Evolutionary conservation across 768 basidiomycete species (phyloP), one percentile per base, ranked within the genome.

Genomic region (Tylopilus intermedius): DNA sequence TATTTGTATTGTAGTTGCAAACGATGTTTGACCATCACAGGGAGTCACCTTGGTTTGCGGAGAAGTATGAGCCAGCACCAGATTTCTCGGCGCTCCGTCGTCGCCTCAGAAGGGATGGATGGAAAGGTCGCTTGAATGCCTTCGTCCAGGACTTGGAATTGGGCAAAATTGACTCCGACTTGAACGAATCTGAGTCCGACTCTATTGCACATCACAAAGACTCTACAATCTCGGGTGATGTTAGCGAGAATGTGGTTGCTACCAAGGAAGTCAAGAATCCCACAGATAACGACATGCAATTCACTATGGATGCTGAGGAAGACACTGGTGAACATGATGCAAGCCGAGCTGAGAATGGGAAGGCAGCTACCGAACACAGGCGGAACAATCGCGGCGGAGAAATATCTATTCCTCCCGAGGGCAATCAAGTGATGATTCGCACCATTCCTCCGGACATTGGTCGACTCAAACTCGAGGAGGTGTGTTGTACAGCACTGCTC

Each of bases 31-130:
- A 96, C 32, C 88, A 92, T 71, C 94, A 97, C 75, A 82, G 85
- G 72, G 86, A 88, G 65, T 91, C 90, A n/a, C 87, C 92, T 13
- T 97, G 94, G 94, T 97, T 96, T 76, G 82, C 84, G 51, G 94
- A 97, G 77, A 90, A 91, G 70, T 97, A 97, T 74, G 90, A 93
- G 56, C 87, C 87, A 51, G 71, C 82, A 39, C 75, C 81, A 47
- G 86, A 90, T 61, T 81, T 79, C 64, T 78, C 80, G 50, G 76
- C 78, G 50, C 74, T 94, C 67, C 86, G 94, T 62, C 76, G 76
- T 57, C 79, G 92, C 60, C 82, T 93, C 57, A 81, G 88, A 67
- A 87, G 83, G 71, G 83, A 88, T 58, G 94, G 92, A 26, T 90
- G 93, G 86, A 83, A 79, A 67, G 84, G 84, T 43, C 79, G 84